These are phyloP conservation scores for Alternaria atra DNA, from an alignment of 2,329 filamentous ascomycete genomes.

Conservation along the genomic window DNA sequence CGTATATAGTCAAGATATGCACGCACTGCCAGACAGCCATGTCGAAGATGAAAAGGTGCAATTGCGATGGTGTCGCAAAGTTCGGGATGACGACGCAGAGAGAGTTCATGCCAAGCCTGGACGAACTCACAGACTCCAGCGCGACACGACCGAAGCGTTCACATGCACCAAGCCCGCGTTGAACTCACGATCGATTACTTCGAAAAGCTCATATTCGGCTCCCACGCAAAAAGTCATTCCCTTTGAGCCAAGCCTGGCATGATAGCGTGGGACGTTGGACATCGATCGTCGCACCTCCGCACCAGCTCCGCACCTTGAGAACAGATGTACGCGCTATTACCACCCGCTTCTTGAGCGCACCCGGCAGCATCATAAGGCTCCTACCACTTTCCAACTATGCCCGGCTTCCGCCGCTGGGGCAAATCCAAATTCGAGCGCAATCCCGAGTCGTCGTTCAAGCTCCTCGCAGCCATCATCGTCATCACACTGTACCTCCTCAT, in stretches of 20 bases:
- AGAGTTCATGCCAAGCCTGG: constrained; percentile 13
- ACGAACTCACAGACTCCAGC: not conserved
- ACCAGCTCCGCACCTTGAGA: constrained; percentile 27
- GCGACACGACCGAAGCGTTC: not conserved
- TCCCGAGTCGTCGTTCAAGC: constrained; percentile 54
- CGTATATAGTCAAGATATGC: not conserved
- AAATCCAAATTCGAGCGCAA: constrained; percentile 51
- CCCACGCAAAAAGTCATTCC: not conserved
- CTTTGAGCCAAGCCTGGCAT: constrained; percentile 9
- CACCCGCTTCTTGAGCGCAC: constrained; percentile 28
- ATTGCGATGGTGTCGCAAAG: constrained; percentile 5
- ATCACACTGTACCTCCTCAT: constrained; percentile 53
- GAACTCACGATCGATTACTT: not conserved
- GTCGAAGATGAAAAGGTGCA: constrained; percentile 7
- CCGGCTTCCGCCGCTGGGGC: constrained; percentile 49
- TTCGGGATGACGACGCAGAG: constrained; percentile 11
- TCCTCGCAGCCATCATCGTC: constrained; percentile 51
- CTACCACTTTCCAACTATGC: constrained; percentile 33
- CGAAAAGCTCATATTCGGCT: not conserved
- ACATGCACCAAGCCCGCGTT: not conserved
- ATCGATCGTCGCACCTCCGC: constrained; percentile 22
- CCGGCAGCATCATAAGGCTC: constrained; percentile 18
- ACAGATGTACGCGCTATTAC: constrained; percentile 36
- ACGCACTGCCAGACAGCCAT: constrained; percentile 53
- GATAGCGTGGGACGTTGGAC: constrained; percentile 5